Conservation (phyloP, 2,329 filamentous ascomycete genomes). For the Fusarium subtropicale region DNA sequence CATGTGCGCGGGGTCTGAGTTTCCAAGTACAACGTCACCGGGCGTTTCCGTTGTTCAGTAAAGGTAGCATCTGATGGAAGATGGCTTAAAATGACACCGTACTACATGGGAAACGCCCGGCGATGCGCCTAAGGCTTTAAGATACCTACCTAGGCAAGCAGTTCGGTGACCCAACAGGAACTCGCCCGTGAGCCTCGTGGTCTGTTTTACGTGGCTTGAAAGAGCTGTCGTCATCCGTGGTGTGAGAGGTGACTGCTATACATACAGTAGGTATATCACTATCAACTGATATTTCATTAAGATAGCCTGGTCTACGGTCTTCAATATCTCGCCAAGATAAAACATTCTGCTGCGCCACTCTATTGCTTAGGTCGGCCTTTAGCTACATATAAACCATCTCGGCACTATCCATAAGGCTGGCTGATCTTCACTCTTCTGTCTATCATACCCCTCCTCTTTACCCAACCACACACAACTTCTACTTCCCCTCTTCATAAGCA, state of each 20-base stretch:
- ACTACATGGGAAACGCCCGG: constrained; percentile 10
- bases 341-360: constrained; percentile 15
- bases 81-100: constrained; percentile 8
- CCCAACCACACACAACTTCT: not conserved
- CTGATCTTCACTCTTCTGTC: constrained; percentile 16
- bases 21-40: constrained; percentile 17
- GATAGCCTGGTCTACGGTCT: not conserved
- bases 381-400: constrained; percentile 2
- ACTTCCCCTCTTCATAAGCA: constrained; percentile 1
- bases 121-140: not conserved
- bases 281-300: not conserved
- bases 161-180: not conserved
- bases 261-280: not conserved
- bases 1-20: constrained; percentile 22
- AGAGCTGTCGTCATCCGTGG: constrained; percentile 1
- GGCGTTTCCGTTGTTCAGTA: not conserved
- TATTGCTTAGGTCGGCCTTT: not conserved
- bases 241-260: not conserved
- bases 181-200: not conserved
- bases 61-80: not conserved
- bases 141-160: too few species aligned
- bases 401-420: constrained; percentile 29
- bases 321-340: not conserved
- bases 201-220: constrained; percentile 3
- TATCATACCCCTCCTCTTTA: constrained; percentile 5